Evolutionary conservation across 108 stramenopile genomes (phyloP).

Genomic region (Nannochloropsis granulata): DNA sequence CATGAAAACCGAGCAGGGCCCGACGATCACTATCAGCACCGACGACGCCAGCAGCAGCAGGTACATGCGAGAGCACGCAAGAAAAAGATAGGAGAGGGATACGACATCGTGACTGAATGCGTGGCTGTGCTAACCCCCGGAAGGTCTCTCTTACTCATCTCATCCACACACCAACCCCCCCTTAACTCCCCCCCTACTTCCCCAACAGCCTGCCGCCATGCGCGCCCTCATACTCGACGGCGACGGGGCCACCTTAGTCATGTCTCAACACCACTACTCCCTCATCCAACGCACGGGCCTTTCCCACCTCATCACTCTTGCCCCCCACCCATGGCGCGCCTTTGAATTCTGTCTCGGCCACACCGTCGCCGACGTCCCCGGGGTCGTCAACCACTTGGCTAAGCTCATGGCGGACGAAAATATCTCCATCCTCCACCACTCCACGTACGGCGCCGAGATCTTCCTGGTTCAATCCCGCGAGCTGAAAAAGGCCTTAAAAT

Average conservation of each 20-base stretch:
- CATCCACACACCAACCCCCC: not conserved
- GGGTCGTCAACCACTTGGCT: not conserved
- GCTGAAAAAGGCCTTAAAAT: not conserved
- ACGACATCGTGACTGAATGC: not conserved
- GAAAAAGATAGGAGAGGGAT: no score
- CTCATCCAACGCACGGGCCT: not conserved
- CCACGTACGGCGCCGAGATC: constrained; percentile 3
- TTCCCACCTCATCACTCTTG: not conserved
- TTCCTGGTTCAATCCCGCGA: constrained; percentile 1
- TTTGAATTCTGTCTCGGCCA: not conserved
- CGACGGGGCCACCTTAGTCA: not conserved
- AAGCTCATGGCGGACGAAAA: not conserved
- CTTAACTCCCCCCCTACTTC: not conserved
- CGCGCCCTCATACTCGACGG: not conserved
- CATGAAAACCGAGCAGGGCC: not conserved
- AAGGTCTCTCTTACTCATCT: not conserved
- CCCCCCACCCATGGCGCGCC: not conserved
- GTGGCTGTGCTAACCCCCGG: no score
- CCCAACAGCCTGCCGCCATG: not conserved
- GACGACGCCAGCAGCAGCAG: not conserved
- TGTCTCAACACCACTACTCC: not conserved
- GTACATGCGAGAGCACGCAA: no score
- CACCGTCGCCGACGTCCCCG: not conserved
- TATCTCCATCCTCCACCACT: constrained; percentile 1
- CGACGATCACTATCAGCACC: not conserved